Conservation (phyloP, 352 stramenopile species). For the Phytophthora multivora region DNA sequence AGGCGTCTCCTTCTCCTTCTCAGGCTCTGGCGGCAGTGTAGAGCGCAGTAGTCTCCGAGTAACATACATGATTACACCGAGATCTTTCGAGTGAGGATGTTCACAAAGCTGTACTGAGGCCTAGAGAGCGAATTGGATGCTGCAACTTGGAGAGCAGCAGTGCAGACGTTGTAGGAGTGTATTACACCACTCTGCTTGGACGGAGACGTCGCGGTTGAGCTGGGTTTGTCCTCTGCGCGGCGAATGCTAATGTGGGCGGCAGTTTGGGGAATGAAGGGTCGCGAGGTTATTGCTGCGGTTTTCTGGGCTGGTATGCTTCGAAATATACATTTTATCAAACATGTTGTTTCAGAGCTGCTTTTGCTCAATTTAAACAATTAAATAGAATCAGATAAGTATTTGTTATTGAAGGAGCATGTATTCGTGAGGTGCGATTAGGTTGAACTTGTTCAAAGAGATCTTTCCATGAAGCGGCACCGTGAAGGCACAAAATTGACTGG, state of each 20-base stretch:
- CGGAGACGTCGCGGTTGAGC: background rate
- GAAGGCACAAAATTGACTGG: conserved; percentile 6
- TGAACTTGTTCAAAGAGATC: conserved; percentile 15
- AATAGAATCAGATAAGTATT: no score
- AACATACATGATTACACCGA: conserved; percentile 56
- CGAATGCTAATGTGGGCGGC: conserved; percentile 32
- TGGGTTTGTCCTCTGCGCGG: background rate
- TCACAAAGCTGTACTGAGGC: background rate
- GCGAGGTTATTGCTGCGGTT: background rate
- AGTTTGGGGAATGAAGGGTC: conserved; percentile 29
- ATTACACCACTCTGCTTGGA: background rate
- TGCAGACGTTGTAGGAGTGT: background rate
- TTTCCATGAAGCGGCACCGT: conserved; percentile 14
- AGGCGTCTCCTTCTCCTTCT: conserved; percentile 15
- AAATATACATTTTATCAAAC: conserved; percentile 11
- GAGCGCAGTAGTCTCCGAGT: conserved; percentile 64
- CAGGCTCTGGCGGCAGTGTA: conserved; percentile 39
- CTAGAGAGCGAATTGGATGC: background rate
- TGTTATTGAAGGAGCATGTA: background rate
- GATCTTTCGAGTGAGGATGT: background rate
- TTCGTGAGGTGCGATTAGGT: background rate
- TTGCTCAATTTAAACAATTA: no score
- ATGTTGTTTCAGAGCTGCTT: background rate
- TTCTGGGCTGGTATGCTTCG: conserved; percentile 6
- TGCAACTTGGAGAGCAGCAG: conserved; percentile 1